Evolutionary conservation across 2,329 filamentous ascomycete species (phyloP).

Genomic region (Botrytis tulipae): DNA sequence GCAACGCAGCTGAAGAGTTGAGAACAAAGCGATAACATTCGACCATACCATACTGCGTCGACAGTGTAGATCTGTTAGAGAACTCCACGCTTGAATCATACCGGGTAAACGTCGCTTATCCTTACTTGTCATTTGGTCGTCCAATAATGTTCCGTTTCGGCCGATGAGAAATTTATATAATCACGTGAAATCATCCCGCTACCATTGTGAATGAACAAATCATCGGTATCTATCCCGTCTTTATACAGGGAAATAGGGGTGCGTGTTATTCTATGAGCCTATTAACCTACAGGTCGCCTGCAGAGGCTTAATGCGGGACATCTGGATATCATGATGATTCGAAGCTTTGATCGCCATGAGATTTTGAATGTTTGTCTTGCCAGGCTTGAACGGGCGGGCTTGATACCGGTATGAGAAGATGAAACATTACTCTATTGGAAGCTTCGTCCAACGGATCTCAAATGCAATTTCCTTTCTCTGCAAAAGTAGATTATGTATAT

Average conservation of each 20-base stretch:
- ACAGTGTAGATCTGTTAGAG: neutral
- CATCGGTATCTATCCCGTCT: neutral
- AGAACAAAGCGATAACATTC: neutral
- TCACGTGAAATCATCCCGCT: neutral
- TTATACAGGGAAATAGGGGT: neutral
- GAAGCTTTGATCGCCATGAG: constrained; percentile 6
- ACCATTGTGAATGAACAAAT: neutral
- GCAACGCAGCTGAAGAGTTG: neutral
- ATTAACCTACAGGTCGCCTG: neutral
- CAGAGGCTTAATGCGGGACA: constrained; percentile 1
- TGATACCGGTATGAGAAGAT: neutral
- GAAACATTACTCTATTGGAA: constrained; percentile 8
- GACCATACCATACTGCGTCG: neutral
- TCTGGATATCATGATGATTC: neutral
- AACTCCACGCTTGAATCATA: neutral
- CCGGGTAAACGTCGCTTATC: neutral
- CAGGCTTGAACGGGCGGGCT: neutral
- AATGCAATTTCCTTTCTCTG: neutral
- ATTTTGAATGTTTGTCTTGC: neutral
- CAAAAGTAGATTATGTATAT: neutral
- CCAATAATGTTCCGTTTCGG: neutral
- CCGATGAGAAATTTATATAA: neutral
- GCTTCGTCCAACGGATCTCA: constrained; percentile 10
- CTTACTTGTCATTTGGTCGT: neutral
- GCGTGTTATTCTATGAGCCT: too few relatives aligned